These are phyloP conservation scores for Ceratocystis albifundus DNA, from an alignment of 2,329 filamentous ascomycete species.

Conservation along the genomic window DNA sequence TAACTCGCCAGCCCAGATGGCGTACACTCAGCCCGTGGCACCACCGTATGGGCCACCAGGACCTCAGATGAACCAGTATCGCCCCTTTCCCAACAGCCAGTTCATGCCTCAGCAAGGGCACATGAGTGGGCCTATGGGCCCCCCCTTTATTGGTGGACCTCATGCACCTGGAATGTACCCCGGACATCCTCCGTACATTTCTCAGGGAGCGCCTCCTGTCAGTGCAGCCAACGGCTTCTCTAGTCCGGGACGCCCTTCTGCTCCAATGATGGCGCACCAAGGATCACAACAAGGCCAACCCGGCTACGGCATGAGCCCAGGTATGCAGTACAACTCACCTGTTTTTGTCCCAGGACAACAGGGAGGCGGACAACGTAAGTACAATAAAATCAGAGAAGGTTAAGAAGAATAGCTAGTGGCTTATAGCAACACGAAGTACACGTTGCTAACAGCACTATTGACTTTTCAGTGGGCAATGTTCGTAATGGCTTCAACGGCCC, in stretches of 20 bases:
- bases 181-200: constrained; percentile 52
- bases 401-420: not conserved
- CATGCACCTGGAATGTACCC: constrained; percentile 62
- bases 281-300: constrained; percentile 84
- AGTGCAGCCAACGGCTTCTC: constrained; percentile 63
- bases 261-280: constrained; percentile 90
- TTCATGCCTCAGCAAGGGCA: constrained; percentile 58
- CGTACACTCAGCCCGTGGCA: constrained; percentile 60
- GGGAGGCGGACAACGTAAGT: constrained; percentile 59
- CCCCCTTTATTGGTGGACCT: constrained; percentile 62
- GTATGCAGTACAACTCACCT: constrained; percentile 62
- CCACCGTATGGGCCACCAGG: constrained; percentile 59
- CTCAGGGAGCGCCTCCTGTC: constrained; percentile 41
- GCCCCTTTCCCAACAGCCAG: constrained; percentile 58
- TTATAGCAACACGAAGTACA: constrained; percentile 12
- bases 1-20: constrained; percentile 56
- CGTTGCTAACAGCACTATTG: constrained; percentile 14
- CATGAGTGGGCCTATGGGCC: constrained; percentile 75
- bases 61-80: constrained; percentile 57
- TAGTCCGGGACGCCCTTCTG: constrained; percentile 68
- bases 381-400: not conserved
- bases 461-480: constrained; percentile 44
- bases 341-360: constrained; percentile 57
- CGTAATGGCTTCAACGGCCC: constrained; percentile 46
- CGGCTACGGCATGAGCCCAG: constrained; percentile 65